phyloP scores from a whole-genome alignment of 768 basidiomycete species.

The Termitomyces sp. region DNA sequence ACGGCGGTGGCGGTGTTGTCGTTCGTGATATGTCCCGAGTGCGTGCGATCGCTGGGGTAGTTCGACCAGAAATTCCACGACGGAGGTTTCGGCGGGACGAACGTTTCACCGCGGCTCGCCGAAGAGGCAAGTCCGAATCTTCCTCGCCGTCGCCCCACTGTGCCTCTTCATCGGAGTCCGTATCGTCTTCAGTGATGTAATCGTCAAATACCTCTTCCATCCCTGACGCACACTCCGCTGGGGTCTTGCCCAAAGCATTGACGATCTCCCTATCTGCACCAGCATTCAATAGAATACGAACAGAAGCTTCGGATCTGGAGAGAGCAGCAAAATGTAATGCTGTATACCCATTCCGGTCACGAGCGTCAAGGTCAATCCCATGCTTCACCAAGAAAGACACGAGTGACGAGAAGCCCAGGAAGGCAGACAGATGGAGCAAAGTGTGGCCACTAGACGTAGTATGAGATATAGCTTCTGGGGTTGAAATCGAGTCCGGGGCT shows the following conservation, averaged over 20 bases:
- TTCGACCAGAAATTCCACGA: slow-evolving; percentile 25
- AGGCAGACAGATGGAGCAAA: slow-evolving; percentile 81
- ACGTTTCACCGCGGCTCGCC: slow-evolving; percentile 29
- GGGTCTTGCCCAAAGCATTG: slow-evolving; percentile 64
- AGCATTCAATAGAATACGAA: slow-evolving; percentile 63
- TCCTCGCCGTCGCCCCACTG: slow-evolving; percentile 70
- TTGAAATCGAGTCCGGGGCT: slow-evolving; percentile 39
- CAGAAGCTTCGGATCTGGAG: slow-evolving; percentile 58
- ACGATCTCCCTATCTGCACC: slow-evolving; percentile 82
- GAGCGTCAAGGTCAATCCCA: slow-evolving; percentile 74
- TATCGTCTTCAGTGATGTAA: slow-evolving; percentile 21
- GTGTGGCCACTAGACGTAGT: slow-evolving; percentile 76
- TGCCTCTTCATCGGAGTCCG: slow-evolving; percentile 45
- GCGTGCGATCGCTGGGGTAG: slow-evolving; percentile 20
- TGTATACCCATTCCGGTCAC: slow-evolving; percentile 89
- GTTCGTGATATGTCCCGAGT: slow-evolving; percentile 30
- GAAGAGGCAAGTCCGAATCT: slow-evolving; percentile 45
- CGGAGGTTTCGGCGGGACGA: slow-evolving; percentile 30
- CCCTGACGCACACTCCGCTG: slow-evolving; percentile 53
- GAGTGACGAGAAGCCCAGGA: slow-evolving; percentile 73
- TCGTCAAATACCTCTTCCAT: slow-evolving; percentile 32
- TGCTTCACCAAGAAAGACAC: slow-evolving; percentile 68
- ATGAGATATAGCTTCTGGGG: slow-evolving; percentile 62
- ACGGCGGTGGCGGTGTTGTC: slow-evolving; percentile 26
- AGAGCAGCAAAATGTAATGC: slow-evolving; percentile 85